Base-by-base conservation (phyloP, 164 flowering plant species). In the Piper betle region DNA sequence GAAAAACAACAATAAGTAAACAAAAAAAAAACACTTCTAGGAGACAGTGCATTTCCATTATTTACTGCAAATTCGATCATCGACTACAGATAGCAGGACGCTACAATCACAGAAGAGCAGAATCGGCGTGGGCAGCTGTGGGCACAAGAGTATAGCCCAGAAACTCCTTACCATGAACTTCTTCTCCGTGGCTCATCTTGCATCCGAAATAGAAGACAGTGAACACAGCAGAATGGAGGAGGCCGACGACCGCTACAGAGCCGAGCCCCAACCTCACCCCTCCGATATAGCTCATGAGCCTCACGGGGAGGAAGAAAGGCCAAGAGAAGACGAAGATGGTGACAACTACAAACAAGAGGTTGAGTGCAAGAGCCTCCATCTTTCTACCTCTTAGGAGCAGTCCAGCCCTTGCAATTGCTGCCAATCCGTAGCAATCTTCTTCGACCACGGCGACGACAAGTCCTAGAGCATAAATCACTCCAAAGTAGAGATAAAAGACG, bases 351-450 rank as follows among this genome's bases (percentile, higher is more conserved):
- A 58, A 3, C 6, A 58, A 18, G 16, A 71, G 57, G 2, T 37
- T 50, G 39, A 57, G 50, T 39, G 43, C 39, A 39, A 66, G 25
- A 1, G 68, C 71, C 57, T 64, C 63, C 10, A 64, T 19, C 65
- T 57, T 72, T 57, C 68, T 67, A 4, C 74, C 71, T 37, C 33
- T 64, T 40, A 67, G 60, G 15, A 72, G 71, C 46, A 52, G 48
- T 20, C 42, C 55, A 40, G 75, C 62, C 56, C 19, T 67, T 6
- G 38, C 59, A 17, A 72, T 53, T 39, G 63, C 69, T 37, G 55
- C 33, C 20, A 64, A 18, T 37, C 71, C 75, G 20, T 53, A 13
- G 16, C 42, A 66, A 16, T 39, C 55, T 10, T 64, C 71, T 39
- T 72, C 71, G 15, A 64, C 42, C 0, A 72, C 62, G 0, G 75